A percentile compares a stretch with the other conserved stretches of the same genome.
Evolutionary conservation across 179 eudicot genomes (phyloP).

Genomic region (Beta macrorhiza): DNA sequence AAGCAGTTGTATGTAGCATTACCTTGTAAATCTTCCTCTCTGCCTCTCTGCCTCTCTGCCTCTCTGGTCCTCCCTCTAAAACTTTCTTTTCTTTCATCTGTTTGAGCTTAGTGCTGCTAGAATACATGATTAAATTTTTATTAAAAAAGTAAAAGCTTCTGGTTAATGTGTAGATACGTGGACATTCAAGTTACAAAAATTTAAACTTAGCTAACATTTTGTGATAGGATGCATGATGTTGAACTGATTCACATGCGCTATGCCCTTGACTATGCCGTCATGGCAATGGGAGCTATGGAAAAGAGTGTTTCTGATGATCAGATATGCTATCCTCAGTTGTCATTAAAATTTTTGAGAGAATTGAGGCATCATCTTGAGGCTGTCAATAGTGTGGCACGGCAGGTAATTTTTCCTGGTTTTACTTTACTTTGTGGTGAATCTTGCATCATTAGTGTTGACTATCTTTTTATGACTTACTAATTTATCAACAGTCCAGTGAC

Average conservation of each 20-base stretch:
- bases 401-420: conserved; percentile 49
- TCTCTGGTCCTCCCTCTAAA: neutral
- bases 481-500: conserved; percentile 16
- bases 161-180: neutral
- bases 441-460: neutral
- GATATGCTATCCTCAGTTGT: conserved; percentile 46
- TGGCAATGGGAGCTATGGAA: conserved; percentile 87
- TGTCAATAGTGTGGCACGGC: conserved; percentile 64
- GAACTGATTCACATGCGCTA: conserved; percentile 98
- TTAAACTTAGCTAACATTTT: conserved; percentile 2
- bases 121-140: neutral
- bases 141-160: neutral
- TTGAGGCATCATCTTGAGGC: conserved; percentile 78
- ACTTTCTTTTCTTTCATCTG: neutral
- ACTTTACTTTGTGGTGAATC: neutral
- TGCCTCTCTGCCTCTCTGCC: too few relatives aligned
- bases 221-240: conserved; percentile 77
- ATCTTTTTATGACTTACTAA: neutral
- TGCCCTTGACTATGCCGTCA: conserved; percentile 83
- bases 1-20: neutral
- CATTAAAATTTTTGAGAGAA: conserved; percentile 56
- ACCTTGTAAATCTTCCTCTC: too few relatives aligned
- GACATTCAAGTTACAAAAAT: neutral
- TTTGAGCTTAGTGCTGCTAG: neutral
- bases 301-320: conserved; percentile 52